Evolutionary conservation across 208 protist species (phyloP).

Genomic region (Trichomonas gallinae): DNA sequence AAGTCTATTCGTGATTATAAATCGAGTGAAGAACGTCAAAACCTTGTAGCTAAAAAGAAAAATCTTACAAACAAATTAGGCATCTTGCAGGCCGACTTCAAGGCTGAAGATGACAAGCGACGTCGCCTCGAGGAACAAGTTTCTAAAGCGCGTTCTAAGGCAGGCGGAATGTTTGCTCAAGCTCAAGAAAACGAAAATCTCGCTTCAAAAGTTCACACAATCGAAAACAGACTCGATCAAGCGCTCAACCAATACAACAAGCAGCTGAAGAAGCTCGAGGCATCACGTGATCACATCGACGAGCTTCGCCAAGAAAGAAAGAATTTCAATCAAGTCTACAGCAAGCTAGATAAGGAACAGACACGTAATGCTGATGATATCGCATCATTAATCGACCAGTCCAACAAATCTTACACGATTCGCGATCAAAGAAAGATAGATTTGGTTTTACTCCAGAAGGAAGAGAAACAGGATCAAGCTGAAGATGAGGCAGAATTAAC

Average conservation of each 20-base stretch:
- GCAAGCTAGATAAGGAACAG: background rate
- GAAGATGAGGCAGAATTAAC: background rate
- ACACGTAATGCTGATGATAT: background rate
- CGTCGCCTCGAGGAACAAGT: background rate
- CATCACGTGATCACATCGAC: background rate
- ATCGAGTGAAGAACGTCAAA: background rate
- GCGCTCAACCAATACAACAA: background rate
- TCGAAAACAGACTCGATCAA: constrained; percentile 12
- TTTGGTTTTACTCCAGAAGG: background rate
- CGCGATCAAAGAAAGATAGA: background rate
- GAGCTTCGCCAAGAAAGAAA: background rate
- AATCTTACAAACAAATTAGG: background rate
- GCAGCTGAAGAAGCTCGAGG: background rate
- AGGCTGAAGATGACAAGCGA: background rate
- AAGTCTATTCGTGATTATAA: background rate
- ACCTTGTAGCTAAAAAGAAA: background rate
- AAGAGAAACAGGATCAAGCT: background rate
- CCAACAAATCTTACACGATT: background rate
- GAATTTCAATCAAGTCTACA: background rate
- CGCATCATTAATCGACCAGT: background rate
- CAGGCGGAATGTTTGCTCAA: background rate
- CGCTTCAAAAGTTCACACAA: background rate
- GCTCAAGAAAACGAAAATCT: background rate
- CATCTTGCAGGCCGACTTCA: background rate
- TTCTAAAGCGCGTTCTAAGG: background rate